Evolutionary conservation across 805 yeast species (phyloP).

Genomic region (Maudiozyma barnettii): DNA sequence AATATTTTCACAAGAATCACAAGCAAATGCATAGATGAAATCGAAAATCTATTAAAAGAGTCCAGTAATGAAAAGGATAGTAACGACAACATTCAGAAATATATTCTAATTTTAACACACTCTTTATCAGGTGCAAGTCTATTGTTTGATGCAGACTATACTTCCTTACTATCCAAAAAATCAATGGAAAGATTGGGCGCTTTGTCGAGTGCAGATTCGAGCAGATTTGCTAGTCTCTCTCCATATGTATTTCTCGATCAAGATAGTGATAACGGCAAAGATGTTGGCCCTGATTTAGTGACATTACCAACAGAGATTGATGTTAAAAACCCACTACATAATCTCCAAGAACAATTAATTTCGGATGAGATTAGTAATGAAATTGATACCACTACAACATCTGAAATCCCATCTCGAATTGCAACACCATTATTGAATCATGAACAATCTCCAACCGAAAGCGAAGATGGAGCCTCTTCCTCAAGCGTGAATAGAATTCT

Average conservation of each 20-base stretch:
- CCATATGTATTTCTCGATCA: slow-evolving; percentile 1
- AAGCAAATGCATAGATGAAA: slow-evolving; percentile 34
- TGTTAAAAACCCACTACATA: not conserved
- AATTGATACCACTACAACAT: slow-evolving; percentile 28
- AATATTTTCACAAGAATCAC: slow-evolving; percentile 45
- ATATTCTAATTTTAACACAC: slow-evolving; percentile 49
- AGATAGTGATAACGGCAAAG: not conserved
- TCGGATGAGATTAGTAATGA: not conserved
- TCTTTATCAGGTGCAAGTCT: slow-evolving; percentile 61
- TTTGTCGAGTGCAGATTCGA: not conserved
- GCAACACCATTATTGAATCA: slow-evolving; percentile 29
- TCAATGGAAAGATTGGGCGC: slow-evolving; percentile 8
- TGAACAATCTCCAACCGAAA: slow-evolving; percentile 37
- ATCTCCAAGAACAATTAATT: not conserved
- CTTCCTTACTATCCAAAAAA: slow-evolving; percentile 32
- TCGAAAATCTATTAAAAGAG: slow-evolving; percentile 29
- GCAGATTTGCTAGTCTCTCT: not conserved
- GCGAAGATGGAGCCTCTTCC: slow-evolving; percentile 10
- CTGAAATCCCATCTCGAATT: slow-evolving; percentile 33
- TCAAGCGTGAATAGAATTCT: not conserved
- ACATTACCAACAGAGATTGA: not conserved
- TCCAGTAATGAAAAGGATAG: slow-evolving; percentile 17
- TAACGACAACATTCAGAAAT: slow-evolving; percentile 47
- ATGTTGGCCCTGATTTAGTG: not conserved
- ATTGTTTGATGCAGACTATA: slow-evolving; percentile 64